Conservation (phyloP, 495 filamentous ascomycete genomes). For the Daldinia grandis region DNA sequence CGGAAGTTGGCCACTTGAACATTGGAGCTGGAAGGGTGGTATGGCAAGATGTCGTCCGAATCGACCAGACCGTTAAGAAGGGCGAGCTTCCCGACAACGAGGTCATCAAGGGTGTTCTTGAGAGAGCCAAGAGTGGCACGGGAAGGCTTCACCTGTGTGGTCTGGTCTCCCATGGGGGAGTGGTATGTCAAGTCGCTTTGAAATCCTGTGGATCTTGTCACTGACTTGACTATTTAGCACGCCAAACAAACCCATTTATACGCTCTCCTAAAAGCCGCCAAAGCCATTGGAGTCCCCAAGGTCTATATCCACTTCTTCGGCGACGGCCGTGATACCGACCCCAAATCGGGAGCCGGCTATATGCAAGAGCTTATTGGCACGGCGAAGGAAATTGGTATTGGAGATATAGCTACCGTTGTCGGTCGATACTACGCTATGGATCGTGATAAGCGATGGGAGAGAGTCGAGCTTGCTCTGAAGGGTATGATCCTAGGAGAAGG, state of each 20-base stretch:
- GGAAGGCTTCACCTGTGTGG: constrained; percentile 92
- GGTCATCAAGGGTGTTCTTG: constrained; percentile 78
- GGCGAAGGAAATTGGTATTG: constrained; percentile 82
- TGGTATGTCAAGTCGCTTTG: constrained; percentile 58
- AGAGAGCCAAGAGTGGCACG: constrained; percentile 83
- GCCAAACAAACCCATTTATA: constrained; percentile 93
- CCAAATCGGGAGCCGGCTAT: constrained; percentile 86
- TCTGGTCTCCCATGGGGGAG: constrained; percentile 92
- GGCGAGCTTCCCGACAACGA: constrained; percentile 79
- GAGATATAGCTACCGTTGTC: constrained; percentile 91
- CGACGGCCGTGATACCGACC: constrained; percentile 96
- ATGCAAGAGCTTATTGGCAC: constrained; percentile 83
- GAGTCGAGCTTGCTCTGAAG: constrained; percentile 87
- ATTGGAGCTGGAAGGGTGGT: constrained; percentile 97
- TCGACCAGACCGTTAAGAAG: constrained; percentile 94
- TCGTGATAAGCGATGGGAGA: constrained; percentile 98
- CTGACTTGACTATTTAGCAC: constrained; percentile 62
- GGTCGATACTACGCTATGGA: constrained; percentile 99
- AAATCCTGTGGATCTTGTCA: not conserved
- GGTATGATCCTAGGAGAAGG: constrained; percentile 87
- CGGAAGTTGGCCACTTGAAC: constrained; percentile 97
- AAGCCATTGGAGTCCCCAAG: constrained; percentile 83
- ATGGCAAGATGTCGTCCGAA: constrained; percentile 99
- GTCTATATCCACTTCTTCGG: constrained; percentile 99
- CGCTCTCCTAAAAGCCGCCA: constrained; percentile 85